Evolutionary conservation across 805 yeast species (phyloP).

Genomic region (Metahyphopichia silvanorum): DNA sequence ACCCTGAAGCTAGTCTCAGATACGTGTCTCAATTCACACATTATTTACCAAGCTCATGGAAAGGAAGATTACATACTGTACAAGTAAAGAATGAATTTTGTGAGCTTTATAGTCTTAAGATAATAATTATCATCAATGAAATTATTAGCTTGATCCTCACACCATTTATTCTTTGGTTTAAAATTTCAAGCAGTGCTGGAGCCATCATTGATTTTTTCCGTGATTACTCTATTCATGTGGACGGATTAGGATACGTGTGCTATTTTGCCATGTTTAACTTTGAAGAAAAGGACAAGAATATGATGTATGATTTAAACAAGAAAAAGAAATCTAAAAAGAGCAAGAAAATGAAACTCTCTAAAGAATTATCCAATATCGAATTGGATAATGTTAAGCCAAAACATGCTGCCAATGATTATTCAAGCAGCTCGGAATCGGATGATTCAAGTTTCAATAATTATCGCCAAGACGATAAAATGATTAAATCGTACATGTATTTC

Average conservation of each 20-base stretch:
- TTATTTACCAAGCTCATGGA: slow-evolving; percentile 85
- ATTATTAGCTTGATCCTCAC: slow-evolving; percentile 76
- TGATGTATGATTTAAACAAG: slow-evolving; percentile 32
- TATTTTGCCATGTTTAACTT: slow-evolving; percentile 90
- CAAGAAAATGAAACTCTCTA: slow-evolving; percentile 7
- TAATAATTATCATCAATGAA: slow-evolving; percentile 71
- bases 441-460: slow-evolving; percentile 33
- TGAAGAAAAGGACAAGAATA: slow-evolving; percentile 52
- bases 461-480: slow-evolving; percentile 80
- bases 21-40: slow-evolving; percentile 87
- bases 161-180: slow-evolving; percentile 87
- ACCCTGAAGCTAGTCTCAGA: slow-evolving; percentile 83
- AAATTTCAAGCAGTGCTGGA: slow-evolving; percentile 70
- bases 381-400: slow-evolving; percentile 11
- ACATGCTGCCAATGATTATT: slow-evolving; percentile 4
- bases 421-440: slow-evolving; percentile 18
- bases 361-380: slow-evolving; percentile 10
- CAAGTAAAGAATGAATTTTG: slow-evolving; percentile 83
- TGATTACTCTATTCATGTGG: slow-evolving; percentile 85
- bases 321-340: slow-evolving; percentile 10
- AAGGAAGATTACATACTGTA: slow-evolving; percentile 77
- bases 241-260: slow-evolving; percentile 93
- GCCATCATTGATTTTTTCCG: slow-evolving; percentile 86
- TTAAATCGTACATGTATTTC: slow-evolving; percentile 84
- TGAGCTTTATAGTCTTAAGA: slow-evolving; percentile 67